Evolutionary conservation across 148 eudicot genomes (phyloP).

Genomic region (Vaccinium vitisidaea): DNA sequence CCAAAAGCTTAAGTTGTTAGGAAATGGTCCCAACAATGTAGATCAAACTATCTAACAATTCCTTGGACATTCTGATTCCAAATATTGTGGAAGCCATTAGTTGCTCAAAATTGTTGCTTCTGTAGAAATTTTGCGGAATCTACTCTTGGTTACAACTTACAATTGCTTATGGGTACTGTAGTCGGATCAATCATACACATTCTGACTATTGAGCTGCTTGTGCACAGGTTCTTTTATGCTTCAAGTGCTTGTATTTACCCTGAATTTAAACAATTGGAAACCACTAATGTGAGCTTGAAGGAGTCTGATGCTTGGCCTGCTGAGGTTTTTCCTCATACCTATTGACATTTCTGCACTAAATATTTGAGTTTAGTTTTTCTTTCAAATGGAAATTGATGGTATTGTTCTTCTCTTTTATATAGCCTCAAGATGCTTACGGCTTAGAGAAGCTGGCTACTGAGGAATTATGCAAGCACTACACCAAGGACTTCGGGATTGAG

Average conservation of each 20-base stretch:
- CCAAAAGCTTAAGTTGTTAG: no score
- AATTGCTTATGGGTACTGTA: background rate
- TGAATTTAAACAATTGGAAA: constrained; percentile 60
- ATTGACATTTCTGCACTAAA: background rate
- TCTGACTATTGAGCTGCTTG: background rate
- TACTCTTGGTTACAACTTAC: background rate
- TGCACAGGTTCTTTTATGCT: constrained; percentile 49
- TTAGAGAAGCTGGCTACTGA: constrained; percentile 41
- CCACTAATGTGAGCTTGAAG: constrained; percentile 54
- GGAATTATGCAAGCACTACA: constrained; percentile 42
- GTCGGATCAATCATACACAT: background rate
- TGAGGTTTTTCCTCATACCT: constrained; percentile 31
- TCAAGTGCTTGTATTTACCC: constrained; percentile 63
- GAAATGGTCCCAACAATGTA: no score
- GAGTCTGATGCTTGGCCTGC: constrained; percentile 65
- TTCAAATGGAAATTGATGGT: background rate
- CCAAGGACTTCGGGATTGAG: constrained; percentile 37
- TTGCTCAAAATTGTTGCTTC: background rate
- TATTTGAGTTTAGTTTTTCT: background rate
- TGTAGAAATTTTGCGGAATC: background rate
- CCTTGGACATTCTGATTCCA: no score
- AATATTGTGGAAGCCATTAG: background rate
- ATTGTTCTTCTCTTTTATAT: constrained; percentile 7
- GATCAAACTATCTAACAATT: no score
- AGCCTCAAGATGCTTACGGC: constrained; percentile 45